A percentile compares a stretch with the other conserved stretches of the same genome.
Evolutionary conservation across 2,329 filamentous ascomycete species (phyloP).

Genomic region (Aspergillus luchuensis): DNA sequence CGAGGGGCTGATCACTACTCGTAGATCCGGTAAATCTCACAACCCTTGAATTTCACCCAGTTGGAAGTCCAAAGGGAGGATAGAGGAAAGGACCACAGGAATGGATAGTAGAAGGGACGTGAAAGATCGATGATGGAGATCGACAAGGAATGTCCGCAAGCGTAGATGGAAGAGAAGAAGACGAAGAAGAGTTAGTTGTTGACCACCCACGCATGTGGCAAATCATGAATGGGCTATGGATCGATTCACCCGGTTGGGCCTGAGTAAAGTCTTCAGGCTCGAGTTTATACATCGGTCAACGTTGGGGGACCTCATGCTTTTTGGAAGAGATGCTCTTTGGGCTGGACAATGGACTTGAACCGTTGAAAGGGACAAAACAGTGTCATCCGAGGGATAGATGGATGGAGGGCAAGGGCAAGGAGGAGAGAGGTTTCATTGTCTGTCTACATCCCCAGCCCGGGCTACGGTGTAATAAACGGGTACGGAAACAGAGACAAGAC

Average conservation of each 20-base stretch:
- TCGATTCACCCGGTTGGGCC: slow-evolving; percentile 6
- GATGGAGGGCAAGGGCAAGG: neutral
- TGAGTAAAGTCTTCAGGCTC: neutral
- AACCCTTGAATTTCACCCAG: neutral
- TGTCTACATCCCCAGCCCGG: neutral
- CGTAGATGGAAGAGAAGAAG: neutral
- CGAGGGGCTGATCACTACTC: neutral
- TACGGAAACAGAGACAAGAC: neutral
- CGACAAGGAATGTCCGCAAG: slow-evolving; percentile 12
- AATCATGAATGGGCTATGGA: slow-evolving; percentile 14
- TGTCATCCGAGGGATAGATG: neutral
- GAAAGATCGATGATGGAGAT: neutral
- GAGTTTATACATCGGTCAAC: neutral
- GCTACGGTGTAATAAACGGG: neutral
- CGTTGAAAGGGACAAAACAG: neutral
- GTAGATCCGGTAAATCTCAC: neutral
- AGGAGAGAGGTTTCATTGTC: neutral
- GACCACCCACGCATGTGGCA: slow-evolving; percentile 12
- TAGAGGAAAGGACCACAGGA: neutral
- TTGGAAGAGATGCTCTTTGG: neutral
- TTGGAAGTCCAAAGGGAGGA: neutral
- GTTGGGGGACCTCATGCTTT: neutral
- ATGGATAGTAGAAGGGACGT: neutral
- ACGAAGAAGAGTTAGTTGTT: neutral
- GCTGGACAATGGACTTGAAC: neutral